Base-by-base conservation (phyloP, 768 basidiomycete species). In the Leccinellum rugosiceps region DNA sequence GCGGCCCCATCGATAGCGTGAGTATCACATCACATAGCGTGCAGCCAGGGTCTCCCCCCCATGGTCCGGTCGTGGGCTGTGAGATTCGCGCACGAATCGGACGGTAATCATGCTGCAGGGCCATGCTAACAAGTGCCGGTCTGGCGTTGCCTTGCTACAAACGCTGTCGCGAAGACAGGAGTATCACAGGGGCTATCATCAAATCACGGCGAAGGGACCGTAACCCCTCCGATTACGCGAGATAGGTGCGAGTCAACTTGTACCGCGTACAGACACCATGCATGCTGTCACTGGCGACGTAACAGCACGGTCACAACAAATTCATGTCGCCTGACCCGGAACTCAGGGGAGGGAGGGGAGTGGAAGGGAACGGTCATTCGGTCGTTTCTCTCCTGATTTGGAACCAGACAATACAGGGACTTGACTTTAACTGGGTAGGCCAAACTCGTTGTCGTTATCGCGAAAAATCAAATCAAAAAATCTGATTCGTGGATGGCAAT, bases 281-380 rank as follows among this genome's bases (percentile, higher is more conserved):
- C 57, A 21, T 48, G 61, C 45, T 34, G 65, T 57, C 68, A 41
- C 41, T 2, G 8, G 8, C 41, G 63, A 69, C 68, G 71, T 72
- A 72, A 69, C 53, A 59, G 21, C 38, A 56, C 55, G 34, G 53
- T 51, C 32, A 25, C 25, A 44, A 50, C 56, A 52, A 45, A 53
- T 52, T 15, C 41, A 41, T 19, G 41, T 41, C 41, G 41, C 41
- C 41, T 41, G 41, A 41, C 41, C 13, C 13, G 32, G 32, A 32
- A 14, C 41, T 41, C 41, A 41, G 41, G 41, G 38, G 41, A 41
- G 41, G 41, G n/a, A 19, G 41, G n/a, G 52, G 50, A 30, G 58
- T 49, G 41, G 41, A 41, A 41, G n/a, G 41, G 41, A 50, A 61
- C 58, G 48, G 43, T 56, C 52, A 41, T 26, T 50, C 58, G 65